These are phyloP conservation scores for Gonium pectorale DNA, from an alignment of 139 green algal species.

Conservation along the genomic window DNA sequence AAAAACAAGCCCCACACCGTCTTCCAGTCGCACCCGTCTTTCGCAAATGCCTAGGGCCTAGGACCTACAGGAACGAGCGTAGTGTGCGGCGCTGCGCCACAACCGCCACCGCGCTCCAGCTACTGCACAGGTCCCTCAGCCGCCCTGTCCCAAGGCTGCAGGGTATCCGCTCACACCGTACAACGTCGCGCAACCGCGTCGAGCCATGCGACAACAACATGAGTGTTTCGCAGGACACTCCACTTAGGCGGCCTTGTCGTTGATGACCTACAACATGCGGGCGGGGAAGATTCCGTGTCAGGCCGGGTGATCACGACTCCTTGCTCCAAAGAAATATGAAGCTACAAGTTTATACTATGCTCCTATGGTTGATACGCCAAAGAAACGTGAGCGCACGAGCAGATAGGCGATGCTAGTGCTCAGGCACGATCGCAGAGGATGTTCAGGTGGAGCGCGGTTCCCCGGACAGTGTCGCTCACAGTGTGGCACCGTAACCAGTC, in stretches of 20 bases:
- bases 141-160: not conserved
- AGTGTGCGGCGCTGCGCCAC: conserved; percentile 24
- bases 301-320: not conserved
- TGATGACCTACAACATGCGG: conserved; percentile 11
- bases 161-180: not conserved
- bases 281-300: not conserved
- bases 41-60: too few species aligned
- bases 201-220: not conserved
- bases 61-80: not conserved
- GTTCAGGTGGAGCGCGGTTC: not conserved
- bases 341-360: not conserved
- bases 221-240: too few species aligned
- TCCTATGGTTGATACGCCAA: too few species aligned
- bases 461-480: not conserved
- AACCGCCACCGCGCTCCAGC: not conserved
- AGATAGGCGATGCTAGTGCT: not conserved
- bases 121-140: not conserved
- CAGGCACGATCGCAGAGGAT: not conserved
- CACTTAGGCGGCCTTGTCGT: conserved; percentile 8
- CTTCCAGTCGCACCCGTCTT: too few species aligned
- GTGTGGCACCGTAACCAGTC: not conserved
- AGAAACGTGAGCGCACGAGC: too few species aligned
- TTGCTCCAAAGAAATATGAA: not conserved
- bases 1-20: too few species aligned
- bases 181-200: not conserved